Percentiles rank a stretch among this genome's conserved stretches.
phyloP scores from a whole-genome alignment of 768 basidiomycete genomes.

The Lactarius psammicola region DNA sequence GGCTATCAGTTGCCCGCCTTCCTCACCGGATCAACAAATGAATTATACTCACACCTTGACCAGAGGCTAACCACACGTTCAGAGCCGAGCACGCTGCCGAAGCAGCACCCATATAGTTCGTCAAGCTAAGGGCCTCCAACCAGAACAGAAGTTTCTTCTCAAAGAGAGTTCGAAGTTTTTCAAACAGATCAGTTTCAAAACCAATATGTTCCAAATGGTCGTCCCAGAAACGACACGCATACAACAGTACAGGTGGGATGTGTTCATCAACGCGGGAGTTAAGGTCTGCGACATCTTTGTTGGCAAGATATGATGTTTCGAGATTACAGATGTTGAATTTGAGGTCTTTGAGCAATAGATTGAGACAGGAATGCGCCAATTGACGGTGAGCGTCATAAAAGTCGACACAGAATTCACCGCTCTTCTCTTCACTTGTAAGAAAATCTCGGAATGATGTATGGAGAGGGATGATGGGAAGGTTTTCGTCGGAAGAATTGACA shows the following conservation, averaged over 20 bases:
- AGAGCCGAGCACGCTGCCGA: not conserved
- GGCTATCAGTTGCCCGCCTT: not conserved
- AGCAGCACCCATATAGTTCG: not conserved
- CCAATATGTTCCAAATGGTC: not conserved
- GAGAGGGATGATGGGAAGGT: not conserved
- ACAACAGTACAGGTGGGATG: not conserved
- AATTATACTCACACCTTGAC: not conserved
- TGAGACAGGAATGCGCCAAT: not conserved
- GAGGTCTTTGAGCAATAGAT: not conserved
- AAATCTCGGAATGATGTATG: conserved; percentile 3
- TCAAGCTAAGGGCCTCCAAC: conserved; percentile 4
- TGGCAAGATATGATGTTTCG: not conserved
- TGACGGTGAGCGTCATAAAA: not conserved
- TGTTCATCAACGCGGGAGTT: not conserved
- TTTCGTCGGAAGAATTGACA: not conserved
- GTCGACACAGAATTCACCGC: not conserved
- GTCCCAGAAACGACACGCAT: conserved; percentile 7
- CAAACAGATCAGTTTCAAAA: not conserved
- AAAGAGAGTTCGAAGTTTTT: not conserved
- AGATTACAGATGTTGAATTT: conserved; percentile 5
- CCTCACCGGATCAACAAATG: not conserved
- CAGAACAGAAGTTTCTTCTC: conserved; percentile 1
- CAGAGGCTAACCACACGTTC: not conserved
- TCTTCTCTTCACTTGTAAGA: not conserved
- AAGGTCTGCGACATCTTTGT: not conserved